These are phyloP conservation scores for Trypanosomatidae sp. DNA, from an alignment of 208 protist species.

Conservation along the genomic window DNA sequence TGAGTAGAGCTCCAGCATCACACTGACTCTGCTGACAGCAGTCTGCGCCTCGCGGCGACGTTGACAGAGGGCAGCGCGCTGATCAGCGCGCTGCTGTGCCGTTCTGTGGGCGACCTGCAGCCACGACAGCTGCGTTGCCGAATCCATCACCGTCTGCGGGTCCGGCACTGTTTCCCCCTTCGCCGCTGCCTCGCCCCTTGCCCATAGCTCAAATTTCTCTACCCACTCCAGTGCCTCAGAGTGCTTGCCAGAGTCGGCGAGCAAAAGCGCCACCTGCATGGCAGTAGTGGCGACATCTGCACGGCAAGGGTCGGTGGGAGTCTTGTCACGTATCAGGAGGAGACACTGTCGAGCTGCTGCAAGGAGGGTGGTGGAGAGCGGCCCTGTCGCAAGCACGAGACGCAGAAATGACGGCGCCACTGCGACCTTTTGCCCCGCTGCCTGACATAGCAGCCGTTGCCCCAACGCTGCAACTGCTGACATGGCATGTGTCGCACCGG, in stretches of 20 bases:
- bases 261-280: conserved; percentile 8
- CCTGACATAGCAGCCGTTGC: neutral
- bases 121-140: conserved; percentile 12
- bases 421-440: neutral
- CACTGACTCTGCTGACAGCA: neutral
- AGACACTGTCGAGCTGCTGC: conserved; percentile 5
- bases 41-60: neutral
- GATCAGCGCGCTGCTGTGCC: conserved; percentile 4
- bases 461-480: conserved; percentile 1
- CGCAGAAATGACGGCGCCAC: conserved; percentile 2
- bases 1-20: neutral
- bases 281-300: conserved; percentile 4
- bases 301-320: neutral
- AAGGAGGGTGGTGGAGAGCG: neutral
- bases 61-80: conserved; percentile 12
- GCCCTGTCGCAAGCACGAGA: neutral
- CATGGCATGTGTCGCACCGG: neutral
- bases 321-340: neutral
- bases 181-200: neutral
- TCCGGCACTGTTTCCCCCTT: neutral
- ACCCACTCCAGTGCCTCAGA: conserved; percentile 17
- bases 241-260: conserved; percentile 10
- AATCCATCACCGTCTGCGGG: neutral
- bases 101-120: conserved; percentile 2
- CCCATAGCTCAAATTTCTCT: conserved; percentile 10